phyloP scores from a whole-genome alignment of 208 protist genomes.

The Trichomonas gallinae region DNA sequence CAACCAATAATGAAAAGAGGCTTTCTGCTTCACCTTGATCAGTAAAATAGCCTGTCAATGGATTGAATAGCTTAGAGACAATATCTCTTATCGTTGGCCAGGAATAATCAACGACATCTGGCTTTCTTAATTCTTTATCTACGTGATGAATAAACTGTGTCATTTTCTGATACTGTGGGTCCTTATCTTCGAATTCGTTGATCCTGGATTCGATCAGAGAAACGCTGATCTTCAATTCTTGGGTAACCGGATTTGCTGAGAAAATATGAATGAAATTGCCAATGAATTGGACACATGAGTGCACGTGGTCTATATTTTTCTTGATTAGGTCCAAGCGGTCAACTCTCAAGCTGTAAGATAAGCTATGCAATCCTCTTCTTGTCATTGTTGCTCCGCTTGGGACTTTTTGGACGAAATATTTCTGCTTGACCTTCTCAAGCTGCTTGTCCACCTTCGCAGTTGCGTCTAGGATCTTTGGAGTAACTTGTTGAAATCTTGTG shows the following conservation, averaged over 20 bases:
- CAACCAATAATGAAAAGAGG: neutral
- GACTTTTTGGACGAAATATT: neutral
- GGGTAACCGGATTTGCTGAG: neutral
- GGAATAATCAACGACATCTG: too few species aligned
- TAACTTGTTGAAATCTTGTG: neutral
- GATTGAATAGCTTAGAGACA: neutral
- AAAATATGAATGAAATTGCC: neutral
- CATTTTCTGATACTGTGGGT: neutral
- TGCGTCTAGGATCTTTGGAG: neutral
- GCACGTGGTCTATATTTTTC: neutral
- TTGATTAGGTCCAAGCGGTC: neutral
- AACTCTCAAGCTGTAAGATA: neutral
- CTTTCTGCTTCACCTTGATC: neutral
- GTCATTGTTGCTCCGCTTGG: neutral
- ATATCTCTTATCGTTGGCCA: neutral
- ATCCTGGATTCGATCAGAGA: neutral
- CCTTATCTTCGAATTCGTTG: neutral
- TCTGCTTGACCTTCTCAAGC: neutral
- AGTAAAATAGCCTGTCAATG: neutral
- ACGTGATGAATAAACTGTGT: neutral
- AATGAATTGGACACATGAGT: neutral
- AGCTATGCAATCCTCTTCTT: neutral
- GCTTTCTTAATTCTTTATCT: neutral
- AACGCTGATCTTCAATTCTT: neutral
- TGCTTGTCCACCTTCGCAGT: neutral